These are phyloP conservation scores for Daldinia childiae DNA, from an alignment of 495 filamentous ascomycete genomes.

Conservation along the genomic window DNA sequence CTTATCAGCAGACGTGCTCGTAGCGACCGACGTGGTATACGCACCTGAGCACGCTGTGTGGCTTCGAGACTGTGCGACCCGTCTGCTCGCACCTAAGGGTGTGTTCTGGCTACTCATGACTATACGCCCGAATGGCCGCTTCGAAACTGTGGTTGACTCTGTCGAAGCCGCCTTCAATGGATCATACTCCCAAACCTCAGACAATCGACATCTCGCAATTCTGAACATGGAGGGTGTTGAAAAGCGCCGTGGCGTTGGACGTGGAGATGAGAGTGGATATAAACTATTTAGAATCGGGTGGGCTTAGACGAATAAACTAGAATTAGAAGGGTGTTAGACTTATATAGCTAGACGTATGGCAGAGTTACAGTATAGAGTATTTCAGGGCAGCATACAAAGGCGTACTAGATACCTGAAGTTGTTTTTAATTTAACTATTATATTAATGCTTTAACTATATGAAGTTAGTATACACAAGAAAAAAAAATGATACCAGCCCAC, in stretches of 20 bases:
- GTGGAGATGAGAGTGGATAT: constrained; percentile 53
- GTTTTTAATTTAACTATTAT: no score
- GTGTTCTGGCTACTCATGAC: constrained; percentile 53
- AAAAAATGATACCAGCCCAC: background rate
- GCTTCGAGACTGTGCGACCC: constrained; percentile 50
- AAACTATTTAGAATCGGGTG: constrained; percentile 50
- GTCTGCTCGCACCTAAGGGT: constrained; percentile 45
- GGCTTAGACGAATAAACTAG: constrained; percentile 29
- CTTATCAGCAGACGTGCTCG: constrained; percentile 43
- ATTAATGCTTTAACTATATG: no score
- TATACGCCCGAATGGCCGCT: constrained; percentile 50
- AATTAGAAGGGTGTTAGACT: background rate
- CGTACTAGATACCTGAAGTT: background rate
- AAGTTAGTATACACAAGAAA: no score
- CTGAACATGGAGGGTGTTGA: constrained; percentile 44
- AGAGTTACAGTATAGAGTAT: constrained; percentile 9
- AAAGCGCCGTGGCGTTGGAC: constrained; percentile 47
- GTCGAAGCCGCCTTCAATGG: constrained; percentile 47
- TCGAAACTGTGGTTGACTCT: constrained; percentile 46
- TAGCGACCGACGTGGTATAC: constrained; percentile 54
- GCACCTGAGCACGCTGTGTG: constrained; percentile 47
- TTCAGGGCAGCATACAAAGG: background rate
- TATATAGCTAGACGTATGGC: background rate
- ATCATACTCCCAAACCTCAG: constrained; percentile 6
- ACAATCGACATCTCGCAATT: constrained; percentile 43